Base-by-base conservation (phyloP, 768 basidiomycete genomes). In the Mycena venus region DNA sequence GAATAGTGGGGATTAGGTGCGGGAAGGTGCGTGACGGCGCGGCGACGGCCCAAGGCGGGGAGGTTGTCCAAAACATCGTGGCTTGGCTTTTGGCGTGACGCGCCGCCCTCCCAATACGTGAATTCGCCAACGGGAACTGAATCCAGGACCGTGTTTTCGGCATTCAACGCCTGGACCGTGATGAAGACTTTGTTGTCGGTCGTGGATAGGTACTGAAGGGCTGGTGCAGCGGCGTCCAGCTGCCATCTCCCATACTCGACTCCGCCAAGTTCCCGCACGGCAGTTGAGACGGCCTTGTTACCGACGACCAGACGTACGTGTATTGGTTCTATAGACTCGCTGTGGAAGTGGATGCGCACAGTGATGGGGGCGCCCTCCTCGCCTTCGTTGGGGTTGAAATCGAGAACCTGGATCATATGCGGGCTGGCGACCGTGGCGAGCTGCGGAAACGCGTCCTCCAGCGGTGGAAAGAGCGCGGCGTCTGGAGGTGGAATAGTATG, bases 241-340 rank as follows among this genome's bases (percentile, higher is more conserved):
- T 92, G 90, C 92, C 91, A 94, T 56, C 87, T 84, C 36, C 89
- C 90, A 68, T 86, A 87, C 10, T 85, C 82, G 0, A 85, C 79
- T 15, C 84, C 79, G n/a, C 85, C 84, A 0, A 92, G 79, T 77
- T 90, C 88, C 53, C 86, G 86, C 32, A 96, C 93, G 15, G 88
- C 88, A 0, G 95, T 96, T 38, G 86, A 86, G 29, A 96, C 88
- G 3, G 94, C 90, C 74, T 89, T 91, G 72, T 86, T 82, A 34
- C 93, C 95, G 75, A 96, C 86, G 77, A 96, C 91, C 75, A 96
- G 90, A 63, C 95, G 91, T 27, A 96, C 89, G 72, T 88, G 91
- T 42, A 94, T 87, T 8, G 87, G 82, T 67, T 90, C 89, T 12
- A 88, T 85, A 34, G 83, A 83, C 17, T 85, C 85, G 73, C 86